A percentile compares a stretch with the other conserved stretches of the same genome.
These are phyloP conservation scores for Cladosporium austrohemisphaericum DNA, from an alignment of 2,329 filamentous ascomycete species.

Conservation along the genomic window DNA sequence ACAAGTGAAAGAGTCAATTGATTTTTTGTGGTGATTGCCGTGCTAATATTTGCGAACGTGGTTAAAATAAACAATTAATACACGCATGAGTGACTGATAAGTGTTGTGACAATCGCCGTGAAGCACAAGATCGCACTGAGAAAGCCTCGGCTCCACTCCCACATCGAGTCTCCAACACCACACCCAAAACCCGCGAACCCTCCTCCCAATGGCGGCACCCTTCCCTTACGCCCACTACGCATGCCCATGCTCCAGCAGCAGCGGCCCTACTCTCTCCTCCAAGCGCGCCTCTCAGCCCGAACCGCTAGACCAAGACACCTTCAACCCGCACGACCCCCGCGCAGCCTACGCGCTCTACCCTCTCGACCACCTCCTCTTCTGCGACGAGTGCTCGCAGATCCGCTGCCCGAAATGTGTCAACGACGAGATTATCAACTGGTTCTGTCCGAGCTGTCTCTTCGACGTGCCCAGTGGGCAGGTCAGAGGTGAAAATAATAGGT, in stretches of 20 bases:
- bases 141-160: too few species aligned
- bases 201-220: conserved; percentile 6
- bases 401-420: conserved; percentile 87
- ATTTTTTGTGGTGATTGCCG: too few species aligned
- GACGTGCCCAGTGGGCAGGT: conserved; percentile 92
- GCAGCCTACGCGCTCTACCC: conserved; percentile 92
- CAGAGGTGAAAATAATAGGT: conserved; percentile 80
- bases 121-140: too few species aligned
- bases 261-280: conserved; percentile 29
- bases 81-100: too few species aligned
- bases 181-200: conserved; percentile 1
- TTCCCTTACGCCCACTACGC: conserved; percentile 62
- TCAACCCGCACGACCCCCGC: conserved; percentile 79
- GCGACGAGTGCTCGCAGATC: conserved; percentile 95
- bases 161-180: too few species aligned
- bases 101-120: too few species aligned
- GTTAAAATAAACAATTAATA: too few species aligned
- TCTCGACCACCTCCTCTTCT: conserved; percentile 89
- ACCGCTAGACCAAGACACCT: conserved; percentile 66
- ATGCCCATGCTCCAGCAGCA: conserved; percentile 57
- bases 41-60: too few species aligned
- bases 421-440: conserved; percentile 93
- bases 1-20: too few species aligned
- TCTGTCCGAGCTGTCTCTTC: conserved; percentile 91
- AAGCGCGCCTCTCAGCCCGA: conserved; percentile 31